Evolutionary conservation across 768 basidiomycete genomes (phyloP), one percentile per base, ranked within the genome.

Genomic region (Pleurotus tuoliensis): DNA sequence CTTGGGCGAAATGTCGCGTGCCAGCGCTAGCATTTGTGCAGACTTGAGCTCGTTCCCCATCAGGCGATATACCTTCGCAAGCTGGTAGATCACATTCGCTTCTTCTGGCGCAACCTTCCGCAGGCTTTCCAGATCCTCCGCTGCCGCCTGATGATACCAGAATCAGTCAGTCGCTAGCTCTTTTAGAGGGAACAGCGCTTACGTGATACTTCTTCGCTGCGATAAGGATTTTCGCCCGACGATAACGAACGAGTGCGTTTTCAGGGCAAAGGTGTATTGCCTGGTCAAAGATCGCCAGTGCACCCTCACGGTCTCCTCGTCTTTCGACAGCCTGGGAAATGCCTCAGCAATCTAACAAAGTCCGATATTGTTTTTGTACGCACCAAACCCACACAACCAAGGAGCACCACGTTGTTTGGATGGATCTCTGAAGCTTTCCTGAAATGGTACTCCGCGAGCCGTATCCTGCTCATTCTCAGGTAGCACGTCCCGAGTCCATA

Each of bases 401-500:
- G 75, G 59, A 99, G 78, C n/a, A 98, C 94, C 12, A 94, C 94
- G 71, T 97, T 98, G 62, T 87, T 83, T 40, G 94, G 92, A 70
- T 98, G 94, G 69, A 99, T 94, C 63, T 90, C 86, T 37, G 88
- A 81, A 3, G 97, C 95, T 68, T 88, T 90, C 63, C 91, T 83
- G 77, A 92, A 98, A 73, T 98, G 95, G 75, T 96, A 98, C 69
- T 98, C 94, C 44, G 97, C 97, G 51, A 95, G 78, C 45, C 91
- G 86, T 57, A 92, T 76, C 76, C 96, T 98, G 72, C 91, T 94
- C 82, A 89, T 92, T 64, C 93, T 83, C 69, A 96, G 79, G 77
- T 98, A 98, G 67, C 94, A 98, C 37, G 92, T 92, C 59, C 97
- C 97, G 63, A 99, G 78, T n/a, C 97, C 97, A 71, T 98, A 99